Percentiles rank a stretch among this genome's conserved stretches.
Conservation (phyloP, 2,329 filamentous ascomycete genomes). For the Colletotrichum sp. region DNA sequence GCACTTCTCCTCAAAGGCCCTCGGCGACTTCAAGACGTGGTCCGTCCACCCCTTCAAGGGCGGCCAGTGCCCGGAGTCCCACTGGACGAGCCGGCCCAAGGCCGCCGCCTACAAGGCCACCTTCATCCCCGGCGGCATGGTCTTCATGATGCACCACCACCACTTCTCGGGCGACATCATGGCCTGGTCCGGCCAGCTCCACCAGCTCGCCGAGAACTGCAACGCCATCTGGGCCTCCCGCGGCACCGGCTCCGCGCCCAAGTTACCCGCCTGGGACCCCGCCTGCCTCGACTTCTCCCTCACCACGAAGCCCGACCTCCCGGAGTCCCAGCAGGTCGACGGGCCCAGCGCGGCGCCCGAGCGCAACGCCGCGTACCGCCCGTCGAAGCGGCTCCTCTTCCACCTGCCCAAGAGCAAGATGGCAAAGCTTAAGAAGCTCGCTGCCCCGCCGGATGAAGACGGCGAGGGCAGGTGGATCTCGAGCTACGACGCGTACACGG, state of each 20-base stretch:
- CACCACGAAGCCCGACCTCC: slow-evolving; percentile 29
- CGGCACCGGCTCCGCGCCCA: neutral
- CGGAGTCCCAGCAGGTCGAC: slow-evolving; percentile 31
- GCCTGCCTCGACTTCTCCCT: slow-evolving; percentile 38
- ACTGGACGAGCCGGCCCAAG: slow-evolving; percentile 34
- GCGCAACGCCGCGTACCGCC: slow-evolving; percentile 32
- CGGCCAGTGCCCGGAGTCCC: slow-evolving; percentile 41
- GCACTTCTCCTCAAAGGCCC: slow-evolving; percentile 33
- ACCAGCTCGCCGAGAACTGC: slow-evolving; percentile 49
- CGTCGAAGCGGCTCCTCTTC: slow-evolving; percentile 36
- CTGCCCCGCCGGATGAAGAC: slow-evolving; percentile 31
- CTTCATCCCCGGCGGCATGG: slow-evolving; percentile 42
- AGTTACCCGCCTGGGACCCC: slow-evolving; percentile 26
- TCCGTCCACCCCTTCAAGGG: slow-evolving; percentile 40
- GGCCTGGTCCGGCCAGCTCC: slow-evolving; percentile 40
- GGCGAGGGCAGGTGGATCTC: slow-evolving; percentile 41
- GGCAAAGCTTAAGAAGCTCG: slow-evolving; percentile 39
- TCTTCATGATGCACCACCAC: slow-evolving; percentile 45
- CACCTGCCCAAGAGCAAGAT: slow-evolving; percentile 48
- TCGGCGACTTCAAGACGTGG: slow-evolving; percentile 38
- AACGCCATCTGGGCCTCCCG: slow-evolving; percentile 25
- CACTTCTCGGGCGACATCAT: slow-evolving; percentile 48
- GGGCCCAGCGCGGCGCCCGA: slow-evolving; percentile 27
- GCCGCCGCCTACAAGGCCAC: slow-evolving; percentile 43
- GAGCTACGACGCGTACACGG: slow-evolving; percentile 46